These are phyloP conservation scores for Geotrichum citri-aurantii DNA, from an alignment of 1,139 yeast species.

Conservation along the genomic window DNA sequence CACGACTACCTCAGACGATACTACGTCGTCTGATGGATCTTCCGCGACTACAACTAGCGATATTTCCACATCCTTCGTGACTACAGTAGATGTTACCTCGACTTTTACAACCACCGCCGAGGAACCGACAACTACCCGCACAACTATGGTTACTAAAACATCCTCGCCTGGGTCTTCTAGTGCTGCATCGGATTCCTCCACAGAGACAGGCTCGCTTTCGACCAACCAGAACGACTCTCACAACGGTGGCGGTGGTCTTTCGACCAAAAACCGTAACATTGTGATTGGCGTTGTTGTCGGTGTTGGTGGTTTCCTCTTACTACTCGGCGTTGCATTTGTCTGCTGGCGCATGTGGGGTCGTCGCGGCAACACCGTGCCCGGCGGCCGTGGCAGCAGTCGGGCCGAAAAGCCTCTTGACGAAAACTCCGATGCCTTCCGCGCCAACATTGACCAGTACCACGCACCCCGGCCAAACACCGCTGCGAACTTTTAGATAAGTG, in stretches of 20 bases:
- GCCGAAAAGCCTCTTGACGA: conserved; percentile 19
- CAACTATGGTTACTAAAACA: not conserved
- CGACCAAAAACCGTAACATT: conserved; percentile 28
- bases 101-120: conserved; percentile 3
- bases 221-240: not conserved
- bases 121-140: not conserved
- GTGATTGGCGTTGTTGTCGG: conserved; percentile 34
- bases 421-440: conserved; percentile 33
- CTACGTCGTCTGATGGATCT: not conserved
- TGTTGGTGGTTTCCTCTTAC: conserved; percentile 31
- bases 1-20: not conserved
- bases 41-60: not conserved
- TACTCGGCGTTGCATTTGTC: conserved; percentile 29
- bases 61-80: conserved; percentile 6
- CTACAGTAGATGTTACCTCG: conserved; percentile 4
- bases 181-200: not conserved
- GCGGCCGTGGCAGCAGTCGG: not conserved
- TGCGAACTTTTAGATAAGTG: conserved; percentile 31
- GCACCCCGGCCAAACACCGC: conserved; percentile 32
- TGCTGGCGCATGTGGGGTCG: conserved; percentile 28
- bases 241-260: conserved; percentile 24
- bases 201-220: not conserved
- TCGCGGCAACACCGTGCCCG: not conserved
- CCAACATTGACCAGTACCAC: conserved; percentile 38
- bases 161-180: not conserved